Evolutionary conservation across 2,329 filamentous ascomycete genomes (phyloP), one percentile per base, ranked within the genome.

Genomic region (Alternaria incomplexa): DNA sequence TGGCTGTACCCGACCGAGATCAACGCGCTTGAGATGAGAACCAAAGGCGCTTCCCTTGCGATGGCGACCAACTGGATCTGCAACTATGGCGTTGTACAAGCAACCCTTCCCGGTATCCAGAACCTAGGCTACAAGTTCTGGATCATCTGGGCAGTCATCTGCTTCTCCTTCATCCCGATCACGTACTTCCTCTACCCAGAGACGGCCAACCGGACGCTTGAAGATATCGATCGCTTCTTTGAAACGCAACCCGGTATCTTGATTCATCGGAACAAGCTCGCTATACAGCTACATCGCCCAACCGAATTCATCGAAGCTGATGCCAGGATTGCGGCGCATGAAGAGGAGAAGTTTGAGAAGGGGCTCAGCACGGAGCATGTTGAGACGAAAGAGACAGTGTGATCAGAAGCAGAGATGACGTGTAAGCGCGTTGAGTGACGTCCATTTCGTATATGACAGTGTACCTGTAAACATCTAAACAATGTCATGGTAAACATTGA

Each of bases 141-240:
- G 77, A 81, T 87, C 32, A 81, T 87, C 65, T 89, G 85, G 75
- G 83, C 85, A 2, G 80, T 82, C n/a, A 82, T 86, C 69, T 87
- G 86, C 76, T 84, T 82, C 40, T 77, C 79, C 17, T 86, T 87
- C 58, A 75, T 87, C 46, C 85, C 85, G 2, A 80, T 85, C 43
- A 82, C 85, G 6, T 86, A 83, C 69, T 78, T 84, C 61, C 79
- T 87, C 47, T 85, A 86, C 58, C 85, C 86, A 0, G 86, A 88
- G 72, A 87, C 87, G 0, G 73, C 75, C 6, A 76, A 82, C 50
- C 54, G 73, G 2, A 77, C 83, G 0, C 76, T 86, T 7, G 84
- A 86, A 67, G 83, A 85, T 47, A 84, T 85, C 72, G 83, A 85
- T 63, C 73, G 79, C 6, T 80, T 81, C 64, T 81, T 81, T 56